Base-by-base conservation (phyloP, 495 filamentous ascomycete genomes). In the Penicillium coprophilum region DNA sequence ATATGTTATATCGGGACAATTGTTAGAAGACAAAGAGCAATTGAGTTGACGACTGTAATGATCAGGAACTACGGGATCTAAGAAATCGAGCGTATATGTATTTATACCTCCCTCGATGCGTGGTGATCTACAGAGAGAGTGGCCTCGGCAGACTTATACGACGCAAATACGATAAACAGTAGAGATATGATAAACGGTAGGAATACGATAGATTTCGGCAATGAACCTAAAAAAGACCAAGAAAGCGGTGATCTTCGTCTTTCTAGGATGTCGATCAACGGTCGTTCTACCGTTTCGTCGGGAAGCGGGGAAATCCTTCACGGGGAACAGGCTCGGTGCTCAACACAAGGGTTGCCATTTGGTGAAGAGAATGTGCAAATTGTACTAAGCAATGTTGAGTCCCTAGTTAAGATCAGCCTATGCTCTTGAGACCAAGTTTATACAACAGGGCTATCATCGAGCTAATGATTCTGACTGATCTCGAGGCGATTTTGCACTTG, bases 71-170 rank as follows among this genome's bases (percentile, higher is more conserved):
- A 15, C 5, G 6, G 11, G 1, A 28, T n/a, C 12, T 23, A 45
- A 13, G 23, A 27, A 27, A 15, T 3, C 8, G 21, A 45, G 43
- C 20, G 24, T 27, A 41, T 6, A 27, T 27, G 24, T 51, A 28
- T 6, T 41, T 40, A 40, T 28, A 12, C 12, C 4, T 40, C 23
- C 13, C 20, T 38, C 12, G 6, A 11, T 50, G 28, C 4, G 46
- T 38, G 30, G n/a, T 9, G 15, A 23, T 12, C 10, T n/a, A 27
- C 38, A 19, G 1, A 15, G 3, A 34, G 11, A 15, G 3, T 6
- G 4, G 34, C 49, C 24, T 41, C 38, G 36, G 36, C 4, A 52
- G 17, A 19, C 17, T n/a, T 41, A 52, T 41, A 52, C 49, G 49
- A 43, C 12, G 23, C 3, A 17, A 52, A 52, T 52, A 52, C 49